Percentiles rank a stretch among this genome's conserved stretches.
Evolutionary conservation across 495 filamentous ascomycete species (phyloP).

Genomic region (Podospora pseudocomata): DNA sequence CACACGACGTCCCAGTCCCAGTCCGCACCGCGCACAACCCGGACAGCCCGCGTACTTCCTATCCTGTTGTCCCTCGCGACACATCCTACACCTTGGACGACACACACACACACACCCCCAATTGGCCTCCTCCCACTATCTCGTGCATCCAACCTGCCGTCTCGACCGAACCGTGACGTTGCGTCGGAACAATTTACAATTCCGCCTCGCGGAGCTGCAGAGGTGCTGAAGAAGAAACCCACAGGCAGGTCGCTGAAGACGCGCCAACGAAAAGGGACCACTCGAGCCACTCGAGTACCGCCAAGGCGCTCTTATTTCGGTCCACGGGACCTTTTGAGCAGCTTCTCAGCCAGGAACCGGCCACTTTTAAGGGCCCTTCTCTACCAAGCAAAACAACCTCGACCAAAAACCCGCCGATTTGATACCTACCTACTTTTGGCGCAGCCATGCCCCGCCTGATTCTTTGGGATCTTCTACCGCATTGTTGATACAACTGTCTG

Average conservation of each 20-base stretch:
- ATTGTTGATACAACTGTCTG: slow-evolving; percentile 40
- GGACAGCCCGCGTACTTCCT: neutral
- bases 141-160: neutral
- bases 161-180: neutral
- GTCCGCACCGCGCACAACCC: neutral
- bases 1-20: neutral
- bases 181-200: slow-evolving; percentile 6
- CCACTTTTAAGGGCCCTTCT: neutral
- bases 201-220: slow-evolving; percentile 1
- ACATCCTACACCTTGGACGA: neutral
- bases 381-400: slow-evolving; percentile 3
- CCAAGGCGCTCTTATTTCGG: slow-evolving; percentile 11
- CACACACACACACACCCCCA: neutral
- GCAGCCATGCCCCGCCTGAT: slow-evolving; percentile 27
- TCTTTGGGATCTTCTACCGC: slow-evolving; percentile 22
- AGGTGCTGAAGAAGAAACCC: neutral
- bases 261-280: neutral
- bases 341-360: neutral
- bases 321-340: slow-evolving; percentile 1
- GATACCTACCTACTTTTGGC: slow-evolving; percentile 10
- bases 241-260: neutral
- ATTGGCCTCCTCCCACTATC: neutral
- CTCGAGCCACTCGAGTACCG: neutral
- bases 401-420: slow-evolving; percentile 7
- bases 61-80: neutral